Evolutionary conservation across 2,329 filamentous ascomycete genomes (phyloP).

Genomic region (Aspergillus sp.): DNA sequence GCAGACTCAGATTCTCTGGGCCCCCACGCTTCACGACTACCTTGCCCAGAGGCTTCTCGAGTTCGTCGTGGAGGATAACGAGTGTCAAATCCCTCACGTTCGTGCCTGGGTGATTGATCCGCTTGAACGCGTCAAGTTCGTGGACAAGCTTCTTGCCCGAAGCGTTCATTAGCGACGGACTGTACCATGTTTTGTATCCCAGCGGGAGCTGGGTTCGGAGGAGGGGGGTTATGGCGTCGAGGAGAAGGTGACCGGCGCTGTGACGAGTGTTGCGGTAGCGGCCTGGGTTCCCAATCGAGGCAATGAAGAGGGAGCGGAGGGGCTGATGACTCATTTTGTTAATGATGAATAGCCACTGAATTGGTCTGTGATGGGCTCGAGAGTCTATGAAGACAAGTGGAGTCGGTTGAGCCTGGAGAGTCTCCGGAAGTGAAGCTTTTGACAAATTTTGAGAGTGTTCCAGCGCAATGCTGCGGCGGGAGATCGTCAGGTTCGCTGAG

Average conservation of each 20-base stretch:
- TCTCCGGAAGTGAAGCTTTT: not conserved
- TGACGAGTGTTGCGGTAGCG: constrained; percentile 76
- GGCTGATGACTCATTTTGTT: constrained; percentile 16
- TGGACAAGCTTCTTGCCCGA: constrained; percentile 69
- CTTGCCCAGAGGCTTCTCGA: constrained; percentile 70
- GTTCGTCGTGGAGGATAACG: constrained; percentile 84
- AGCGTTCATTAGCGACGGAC: constrained; percentile 78
- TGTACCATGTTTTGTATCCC: constrained; percentile 59
- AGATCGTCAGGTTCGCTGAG: constrained; percentile 5
- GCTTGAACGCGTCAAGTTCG: constrained; percentile 56
- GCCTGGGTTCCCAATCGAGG: constrained; percentile 83
- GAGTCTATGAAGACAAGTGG: not conserved
- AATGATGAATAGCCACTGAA: no score
- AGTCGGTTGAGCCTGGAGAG: not conserved
- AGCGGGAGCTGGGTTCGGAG: constrained; percentile 55
- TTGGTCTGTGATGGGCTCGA: no score
- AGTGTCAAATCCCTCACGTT: constrained; percentile 46
- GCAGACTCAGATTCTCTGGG: constrained; percentile 53
- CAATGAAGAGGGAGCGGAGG: constrained; percentile 63
- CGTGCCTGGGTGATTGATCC: not conserved
- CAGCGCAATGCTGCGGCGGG: constrained; percentile 6
- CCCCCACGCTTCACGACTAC: constrained; percentile 65
- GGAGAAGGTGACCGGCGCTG: constrained; percentile 79
- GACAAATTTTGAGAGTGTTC: not conserved
- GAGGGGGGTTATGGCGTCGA: constrained; percentile 59